Base-by-base conservation (phyloP, 257 asterid species). In the Solanum microdontum region DNA sequence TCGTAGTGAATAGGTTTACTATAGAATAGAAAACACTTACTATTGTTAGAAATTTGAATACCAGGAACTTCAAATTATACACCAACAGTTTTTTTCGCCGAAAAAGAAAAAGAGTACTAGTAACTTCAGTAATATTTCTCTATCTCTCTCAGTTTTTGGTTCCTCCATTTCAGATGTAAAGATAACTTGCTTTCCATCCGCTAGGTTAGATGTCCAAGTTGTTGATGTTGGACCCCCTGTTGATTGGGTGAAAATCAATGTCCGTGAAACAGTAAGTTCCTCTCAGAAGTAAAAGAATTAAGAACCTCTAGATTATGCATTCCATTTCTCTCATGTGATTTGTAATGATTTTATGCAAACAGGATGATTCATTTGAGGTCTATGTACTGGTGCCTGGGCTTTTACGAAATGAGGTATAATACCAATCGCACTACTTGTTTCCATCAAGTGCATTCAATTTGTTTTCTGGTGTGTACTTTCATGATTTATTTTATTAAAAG, bases 171-270 rank as follows among this genome's bases (percentile, higher is more conserved):
- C 15, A 74, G 83, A 86, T 77, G 82, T 69, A 28, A 55, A 87
- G 10, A 51, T 43, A 33, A 77, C 74, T 91, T 33, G 7, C 26
- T 32, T 72, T 72, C 45, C 80, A 33, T 72, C 26, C 84, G 69
- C 87, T 89, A 95, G 98, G 89, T 87, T 94, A 90, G 93, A 89
- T 45, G 73, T 96, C 58, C 69, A 98, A 36, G 93, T 96, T 87
- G 94, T 93, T 87, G 99, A 96, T 92, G 92, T 92, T 89, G 99
- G 99, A 39, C 92, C 97, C 77, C 94, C 99, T 34, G 98, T 98
- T 88, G 97, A 96, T 68, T 96, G 98, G 98, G 97, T 96, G 92
- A 96, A 94, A 93, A 93, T 96, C 91, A 96, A 93, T 88, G 91
- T 94, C 60, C 98, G 94, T 88, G 97, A 95, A 94, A 91, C 93